Percentiles rank a stretch among this genome's conserved stretches.
Conservation (phyloP, 306 rosid species). For the Lathyrus aphaca region DNA sequence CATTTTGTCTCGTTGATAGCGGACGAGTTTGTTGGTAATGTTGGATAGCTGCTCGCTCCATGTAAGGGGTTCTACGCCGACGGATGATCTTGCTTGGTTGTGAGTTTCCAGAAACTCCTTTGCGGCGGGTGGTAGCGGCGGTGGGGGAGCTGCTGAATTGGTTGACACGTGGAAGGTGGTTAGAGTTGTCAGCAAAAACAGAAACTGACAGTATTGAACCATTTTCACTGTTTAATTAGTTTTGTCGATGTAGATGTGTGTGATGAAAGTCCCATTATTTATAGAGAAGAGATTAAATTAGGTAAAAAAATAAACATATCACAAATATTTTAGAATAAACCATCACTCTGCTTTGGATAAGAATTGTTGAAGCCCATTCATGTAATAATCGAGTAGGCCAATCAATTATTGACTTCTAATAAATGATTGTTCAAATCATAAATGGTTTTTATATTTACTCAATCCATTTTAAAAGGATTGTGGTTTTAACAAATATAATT, state of each 20-base stretch:
- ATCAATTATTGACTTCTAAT: too few species aligned
- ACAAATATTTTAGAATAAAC: too few species aligned
- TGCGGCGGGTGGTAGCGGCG: neutral
- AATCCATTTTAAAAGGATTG: too few species aligned
- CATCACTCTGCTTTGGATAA: too few species aligned
- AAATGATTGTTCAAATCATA: too few species aligned
- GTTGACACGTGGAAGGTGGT: constrained; percentile 21
- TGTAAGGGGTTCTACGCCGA: constrained; percentile 63
- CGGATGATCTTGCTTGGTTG: constrained; percentile 78
- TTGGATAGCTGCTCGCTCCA: constrained; percentile 69
- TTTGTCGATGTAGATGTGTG: too few species aligned
- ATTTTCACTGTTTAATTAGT: neutral
- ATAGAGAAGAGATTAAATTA: neutral
- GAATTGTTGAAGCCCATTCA: too few species aligned
- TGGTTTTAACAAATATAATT: too few species aligned
- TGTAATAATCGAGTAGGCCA: too few species aligned
- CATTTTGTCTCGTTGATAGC: constrained; percentile 62
- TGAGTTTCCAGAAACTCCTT: constrained; percentile 62
- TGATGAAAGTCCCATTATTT: neutral
- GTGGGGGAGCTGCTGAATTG: neutral
- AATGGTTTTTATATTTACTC: too few species aligned
- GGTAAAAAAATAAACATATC: too few species aligned
- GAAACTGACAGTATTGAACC: neutral
- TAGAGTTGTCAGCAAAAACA: constrained; percentile 7
- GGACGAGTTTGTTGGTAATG: constrained; percentile 48